Percentiles rank a stretch among this genome's conserved stretches.
phyloP scores from a whole-genome alignment of 345 rosid species.

The sweet orange (Citrus sinensis) region DNA sequence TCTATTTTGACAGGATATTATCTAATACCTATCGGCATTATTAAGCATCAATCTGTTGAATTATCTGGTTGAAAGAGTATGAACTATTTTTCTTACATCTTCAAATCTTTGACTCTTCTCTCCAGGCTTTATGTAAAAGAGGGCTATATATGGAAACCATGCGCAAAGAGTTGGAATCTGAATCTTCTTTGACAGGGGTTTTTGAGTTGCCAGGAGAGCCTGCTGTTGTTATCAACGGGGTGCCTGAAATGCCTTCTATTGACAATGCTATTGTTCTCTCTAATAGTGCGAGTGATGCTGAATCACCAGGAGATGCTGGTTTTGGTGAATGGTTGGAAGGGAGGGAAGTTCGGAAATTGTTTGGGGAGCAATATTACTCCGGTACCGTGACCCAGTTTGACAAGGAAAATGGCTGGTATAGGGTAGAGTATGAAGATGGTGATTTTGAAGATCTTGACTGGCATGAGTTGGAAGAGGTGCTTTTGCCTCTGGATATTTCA shows the following conservation, averaged over 20 bases:
- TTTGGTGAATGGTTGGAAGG: constrained; percentile 89
- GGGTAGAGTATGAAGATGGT: constrained; percentile 81
- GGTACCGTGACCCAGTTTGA: constrained; percentile 65
- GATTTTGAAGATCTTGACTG: constrained; percentile 85
- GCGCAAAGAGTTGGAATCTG: constrained; percentile 24
- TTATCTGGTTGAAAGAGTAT: not conserved
- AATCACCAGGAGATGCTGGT: constrained; percentile 29
- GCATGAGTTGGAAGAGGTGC: constrained; percentile 61
- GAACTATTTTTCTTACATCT: not conserved
- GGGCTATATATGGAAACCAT: constrained; percentile 30
- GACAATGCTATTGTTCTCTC: constrained; percentile 11
- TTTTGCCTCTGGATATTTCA: constrained; percentile 66
- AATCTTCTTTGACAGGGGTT: constrained; percentile 27
- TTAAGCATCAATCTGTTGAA: not conserved
- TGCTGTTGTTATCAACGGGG: constrained; percentile 70
- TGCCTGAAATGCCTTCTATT: constrained; percentile 40
- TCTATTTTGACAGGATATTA: not conserved
- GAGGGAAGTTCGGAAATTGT: constrained; percentile 64
- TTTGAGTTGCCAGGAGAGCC: constrained; percentile 75
- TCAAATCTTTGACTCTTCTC: not conserved
- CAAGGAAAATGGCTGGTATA: constrained; percentile 71
- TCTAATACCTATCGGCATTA: not conserved
- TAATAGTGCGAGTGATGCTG: constrained; percentile 15
- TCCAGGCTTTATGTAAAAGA: constrained; percentile 11
- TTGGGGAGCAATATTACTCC: constrained; percentile 40